Evolutionary conservation across 2,329 filamentous ascomycete genomes (phyloP).

Genomic region (Karstenula rhodostoma): DNA sequence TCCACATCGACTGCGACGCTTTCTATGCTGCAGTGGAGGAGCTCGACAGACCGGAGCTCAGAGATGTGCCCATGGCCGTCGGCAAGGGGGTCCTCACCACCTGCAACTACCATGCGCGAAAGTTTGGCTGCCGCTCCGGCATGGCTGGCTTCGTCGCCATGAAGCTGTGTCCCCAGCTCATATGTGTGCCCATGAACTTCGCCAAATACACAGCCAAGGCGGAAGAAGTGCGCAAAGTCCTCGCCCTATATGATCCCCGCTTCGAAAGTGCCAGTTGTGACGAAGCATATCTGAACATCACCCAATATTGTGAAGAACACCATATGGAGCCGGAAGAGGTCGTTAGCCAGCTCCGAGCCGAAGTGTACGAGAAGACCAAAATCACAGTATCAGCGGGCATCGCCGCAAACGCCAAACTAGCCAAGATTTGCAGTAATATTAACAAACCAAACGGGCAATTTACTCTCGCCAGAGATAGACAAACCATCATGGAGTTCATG

Average conservation of each 20-base stretch:
- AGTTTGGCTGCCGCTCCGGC: conserved; percentile 88
- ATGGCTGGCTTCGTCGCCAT: conserved; percentile 97
- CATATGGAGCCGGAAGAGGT: conserved; percentile 73
- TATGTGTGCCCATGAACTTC: conserved; percentile 85
- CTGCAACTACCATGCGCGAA: conserved; percentile 88
- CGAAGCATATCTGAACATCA: conserved; percentile 96
- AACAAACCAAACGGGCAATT: conserved; percentile 98
- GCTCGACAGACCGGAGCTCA: conserved; percentile 77
- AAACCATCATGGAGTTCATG: conserved; percentile 86
- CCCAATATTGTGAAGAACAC: conserved; percentile 77
- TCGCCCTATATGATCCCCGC: conserved; percentile 85
- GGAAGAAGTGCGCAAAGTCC: conserved; percentile 80
- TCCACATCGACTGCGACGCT: conserved; percentile 96
- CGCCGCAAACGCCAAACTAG: conserved; percentile 88
- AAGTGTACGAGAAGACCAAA: conserved; percentile 77
- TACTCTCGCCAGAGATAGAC: conserved; percentile 73
- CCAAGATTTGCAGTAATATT: conserved; percentile 93
- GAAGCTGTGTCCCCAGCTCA: conserved; percentile 87
- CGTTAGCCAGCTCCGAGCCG: conserved; percentile 77
- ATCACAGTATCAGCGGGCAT: conserved; percentile 95
- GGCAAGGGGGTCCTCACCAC: conserved; percentile 76
- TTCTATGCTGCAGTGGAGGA: conserved; percentile 96
- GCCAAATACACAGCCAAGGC: conserved; percentile 92
- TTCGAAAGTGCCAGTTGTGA: conserved; percentile 96
- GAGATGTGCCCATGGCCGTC: conserved; percentile 88